Percentiles rank a stretch among this genome's conserved stretches.
phyloP scores from a whole-genome alignment of 257 asterid genomes.

The Echites panduratus region DNA sequence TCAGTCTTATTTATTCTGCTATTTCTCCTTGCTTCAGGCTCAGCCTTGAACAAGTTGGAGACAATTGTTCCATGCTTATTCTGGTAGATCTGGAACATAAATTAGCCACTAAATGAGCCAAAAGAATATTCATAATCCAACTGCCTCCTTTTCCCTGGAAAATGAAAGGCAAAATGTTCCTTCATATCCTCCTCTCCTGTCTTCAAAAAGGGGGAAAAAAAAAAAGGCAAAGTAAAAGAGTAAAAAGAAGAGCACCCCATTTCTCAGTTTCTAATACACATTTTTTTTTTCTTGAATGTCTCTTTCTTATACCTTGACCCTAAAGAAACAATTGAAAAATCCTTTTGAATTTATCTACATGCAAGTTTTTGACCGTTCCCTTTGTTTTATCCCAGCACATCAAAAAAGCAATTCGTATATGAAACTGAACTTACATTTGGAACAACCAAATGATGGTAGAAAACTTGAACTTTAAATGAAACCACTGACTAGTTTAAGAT shows the following conservation, averaged over 20 bases:
- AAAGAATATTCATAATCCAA: conserved; percentile 7
- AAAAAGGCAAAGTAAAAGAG: background rate
- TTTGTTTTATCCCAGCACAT: background rate
- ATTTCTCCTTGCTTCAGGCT: conserved; percentile 38
- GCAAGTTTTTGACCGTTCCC: conserved; percentile 10
- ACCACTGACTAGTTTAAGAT: background rate
- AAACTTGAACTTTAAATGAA: background rate
- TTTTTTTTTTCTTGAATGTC: conserved; percentile 22
- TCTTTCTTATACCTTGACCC: conserved; percentile 26
- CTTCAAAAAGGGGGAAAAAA: background rate
- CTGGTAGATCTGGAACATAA: conserved; percentile 26
- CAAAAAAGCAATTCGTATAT: background rate
- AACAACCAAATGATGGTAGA: background rate
- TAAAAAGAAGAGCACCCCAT: background rate
- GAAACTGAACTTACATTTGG: background rate
- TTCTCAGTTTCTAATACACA: conserved; percentile 16
- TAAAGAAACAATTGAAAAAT: background rate
- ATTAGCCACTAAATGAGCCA: conserved; percentile 25
- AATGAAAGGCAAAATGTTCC: conserved; percentile 30
- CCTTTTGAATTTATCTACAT: background rate
- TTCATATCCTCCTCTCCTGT: conserved; percentile 12
- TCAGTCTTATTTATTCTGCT: conserved; percentile 32
- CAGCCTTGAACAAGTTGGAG: conserved; percentile 48
- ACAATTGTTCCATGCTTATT: conserved; percentile 84
- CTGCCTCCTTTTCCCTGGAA: conserved; percentile 16